Evolutionary conservation across 176 grass and related monocot genomes (phyloP).

Genomic region (Pharus latifolius): DNA sequence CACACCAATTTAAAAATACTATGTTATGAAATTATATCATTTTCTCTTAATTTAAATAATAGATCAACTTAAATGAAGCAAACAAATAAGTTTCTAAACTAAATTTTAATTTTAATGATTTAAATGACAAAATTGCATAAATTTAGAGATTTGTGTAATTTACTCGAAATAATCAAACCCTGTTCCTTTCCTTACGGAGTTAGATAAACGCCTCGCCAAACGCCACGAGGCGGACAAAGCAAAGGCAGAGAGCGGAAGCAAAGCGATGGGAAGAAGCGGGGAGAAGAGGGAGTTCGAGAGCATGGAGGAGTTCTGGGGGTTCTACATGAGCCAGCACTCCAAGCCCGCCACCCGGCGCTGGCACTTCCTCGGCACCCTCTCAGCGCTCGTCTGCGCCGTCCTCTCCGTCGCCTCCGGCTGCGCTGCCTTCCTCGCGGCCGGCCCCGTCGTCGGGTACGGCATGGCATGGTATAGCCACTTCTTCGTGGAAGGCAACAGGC

Average conservation of each 20-base stretch:
- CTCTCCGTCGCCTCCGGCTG: conserved; percentile 38
- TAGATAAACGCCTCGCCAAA: background rate
- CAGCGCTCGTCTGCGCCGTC: conserved; percentile 31
- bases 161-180: no score
- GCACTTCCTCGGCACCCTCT: conserved; percentile 67
- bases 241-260: background rate
- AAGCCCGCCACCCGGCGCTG: conserved; percentile 59
- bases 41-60: no score
- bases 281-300: conserved; percentile 28
- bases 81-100: no score
- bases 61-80: no score
- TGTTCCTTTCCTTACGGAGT: no score
- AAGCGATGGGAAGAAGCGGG: conserved; percentile 5
- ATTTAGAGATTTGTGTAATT: no score
- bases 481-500: conserved; percentile 70
- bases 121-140: no score
- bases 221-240: background rate
- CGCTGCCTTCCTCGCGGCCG: conserved; percentile 25
- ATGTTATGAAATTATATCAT: no score
- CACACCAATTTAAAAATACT: no score
- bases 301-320: conserved; percentile 78
- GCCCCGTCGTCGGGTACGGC: conserved; percentile 47
- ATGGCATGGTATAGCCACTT: conserved; percentile 93
- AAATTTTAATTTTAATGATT: no score
- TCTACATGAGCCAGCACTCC: conserved; percentile 82